A percentile compares a stretch with the other conserved stretches of the same genome.
These are phyloP conservation scores for Cercophora scortea DNA, from an alignment of 495 filamentous ascomycete genomes.

Conservation along the genomic window DNA sequence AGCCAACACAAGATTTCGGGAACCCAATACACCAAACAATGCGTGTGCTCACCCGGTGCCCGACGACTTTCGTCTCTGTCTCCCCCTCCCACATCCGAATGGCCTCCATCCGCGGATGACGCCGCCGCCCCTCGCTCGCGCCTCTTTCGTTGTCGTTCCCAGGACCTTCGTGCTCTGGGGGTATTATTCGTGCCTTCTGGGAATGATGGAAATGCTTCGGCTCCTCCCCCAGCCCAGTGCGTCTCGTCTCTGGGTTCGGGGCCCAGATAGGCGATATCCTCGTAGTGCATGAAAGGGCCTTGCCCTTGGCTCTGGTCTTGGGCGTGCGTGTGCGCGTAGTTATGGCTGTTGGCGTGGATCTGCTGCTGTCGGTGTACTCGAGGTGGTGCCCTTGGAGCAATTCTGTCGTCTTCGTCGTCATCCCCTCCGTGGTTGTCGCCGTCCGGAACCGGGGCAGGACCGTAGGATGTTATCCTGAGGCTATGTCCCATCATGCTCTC, in stretches of 20 bases:
- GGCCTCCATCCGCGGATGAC: background rate
- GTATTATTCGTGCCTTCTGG: background rate
- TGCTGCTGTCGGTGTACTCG: background rate
- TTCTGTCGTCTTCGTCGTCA: background rate
- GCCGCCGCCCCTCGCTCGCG: background rate
- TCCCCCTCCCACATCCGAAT: background rate
- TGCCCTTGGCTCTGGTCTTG: background rate
- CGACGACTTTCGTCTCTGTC: too few relatives aligned
- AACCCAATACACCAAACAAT: constrained; percentile 5
- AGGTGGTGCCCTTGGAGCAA: background rate
- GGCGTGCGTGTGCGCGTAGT: background rate
- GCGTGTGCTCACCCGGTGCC: background rate
- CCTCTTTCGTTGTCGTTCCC: constrained; percentile 10
- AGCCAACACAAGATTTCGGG: constrained; percentile 16
- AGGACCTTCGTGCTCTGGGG: constrained; percentile 2
- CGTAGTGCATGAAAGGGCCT: constrained; percentile 25
- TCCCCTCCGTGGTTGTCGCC: background rate
- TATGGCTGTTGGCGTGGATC: background rate
- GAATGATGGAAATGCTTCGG: constrained; percentile 7
- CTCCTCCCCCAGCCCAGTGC: background rate
- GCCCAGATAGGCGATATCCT: constrained; percentile 18
- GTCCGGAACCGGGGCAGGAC: constrained; percentile 5
- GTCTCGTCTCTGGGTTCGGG: constrained; percentile 12
- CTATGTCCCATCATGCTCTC: constrained; percentile 2
- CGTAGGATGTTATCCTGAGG: constrained; percentile 7